These are phyloP conservation scores for Moniliophthora roreri DNA, from an alignment of 1,284 basidiomycete genomes.

Conservation along the genomic window DNA sequence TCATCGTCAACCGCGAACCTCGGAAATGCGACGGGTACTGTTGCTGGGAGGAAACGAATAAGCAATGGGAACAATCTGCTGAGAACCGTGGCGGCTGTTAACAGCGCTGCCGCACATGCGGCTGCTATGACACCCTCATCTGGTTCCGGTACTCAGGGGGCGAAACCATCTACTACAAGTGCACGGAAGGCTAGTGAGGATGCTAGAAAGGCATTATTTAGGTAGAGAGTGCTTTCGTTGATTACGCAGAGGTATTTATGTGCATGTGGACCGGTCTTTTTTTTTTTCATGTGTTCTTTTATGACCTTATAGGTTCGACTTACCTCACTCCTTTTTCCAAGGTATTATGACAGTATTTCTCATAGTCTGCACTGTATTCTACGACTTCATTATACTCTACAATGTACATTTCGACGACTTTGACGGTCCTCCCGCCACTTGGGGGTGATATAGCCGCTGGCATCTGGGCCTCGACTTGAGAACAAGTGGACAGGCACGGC, in stretches of 20 bases:
- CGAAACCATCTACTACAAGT: slow-evolving; percentile 40
- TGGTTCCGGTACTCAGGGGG: slow-evolving; percentile 16
- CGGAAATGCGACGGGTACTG: slow-evolving; percentile 16
- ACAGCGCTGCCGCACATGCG: slow-evolving; percentile 34
- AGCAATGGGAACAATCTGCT: slow-evolving; percentile 51
- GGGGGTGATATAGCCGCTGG: too few species aligned
- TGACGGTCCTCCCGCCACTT: too few species aligned
- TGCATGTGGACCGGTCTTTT: not conserved
- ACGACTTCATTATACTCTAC: too few species aligned
- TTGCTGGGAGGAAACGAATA: slow-evolving; percentile 37
- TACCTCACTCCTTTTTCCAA: too few species aligned
- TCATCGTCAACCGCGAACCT: not conserved
- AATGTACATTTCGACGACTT: too few species aligned
- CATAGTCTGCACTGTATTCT: too few species aligned
- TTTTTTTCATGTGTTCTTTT: not conserved
- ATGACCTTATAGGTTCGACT: not conserved
- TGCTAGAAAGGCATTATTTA: slow-evolving; percentile 44
- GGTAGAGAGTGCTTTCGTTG: slow-evolving; percentile 19
- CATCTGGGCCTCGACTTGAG: too few species aligned
- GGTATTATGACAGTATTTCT: too few species aligned
- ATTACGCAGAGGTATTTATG: not conserved
- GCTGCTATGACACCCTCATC: slow-evolving; percentile 16
- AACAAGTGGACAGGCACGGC: too few species aligned
- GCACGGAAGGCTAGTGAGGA: slow-evolving; percentile 51
- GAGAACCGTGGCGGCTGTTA: slow-evolving; percentile 63